A percentile compares a stretch with the other conserved stretches of the same genome.
phyloP scores from a whole-genome alignment of 192 early-diverging fungal genomes.

The Coemansia sp. region DNA sequence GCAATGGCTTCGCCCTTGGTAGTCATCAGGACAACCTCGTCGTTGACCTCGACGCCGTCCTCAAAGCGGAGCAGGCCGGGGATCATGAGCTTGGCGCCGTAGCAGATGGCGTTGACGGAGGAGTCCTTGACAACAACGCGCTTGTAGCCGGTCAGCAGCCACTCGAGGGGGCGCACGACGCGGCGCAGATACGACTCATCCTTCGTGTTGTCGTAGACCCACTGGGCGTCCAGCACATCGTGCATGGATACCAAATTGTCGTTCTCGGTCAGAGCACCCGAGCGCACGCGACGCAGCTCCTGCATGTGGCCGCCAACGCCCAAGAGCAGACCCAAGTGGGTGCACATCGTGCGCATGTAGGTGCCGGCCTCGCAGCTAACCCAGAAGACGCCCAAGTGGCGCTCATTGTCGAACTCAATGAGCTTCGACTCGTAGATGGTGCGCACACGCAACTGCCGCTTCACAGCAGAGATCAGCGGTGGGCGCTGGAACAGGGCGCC shows the following conservation, averaged over 20 bases:
- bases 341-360: constrained; percentile 99
- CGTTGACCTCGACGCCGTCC: constrained; percentile 91
- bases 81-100: constrained; percentile 98
- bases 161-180: constrained; percentile 91
- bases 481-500: constrained; percentile 99
- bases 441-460: constrained; percentile 98
- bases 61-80: constrained; percentile 96
- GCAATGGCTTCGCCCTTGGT: constrained; percentile 99
- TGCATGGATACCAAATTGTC: constrained; percentile 98
- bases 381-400: constrained; percentile 96
- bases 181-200: constrained; percentile 96
- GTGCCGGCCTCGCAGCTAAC: constrained; percentile 98
- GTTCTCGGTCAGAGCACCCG: constrained; percentile 86
- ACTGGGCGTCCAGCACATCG: constrained; percentile 98
- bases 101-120: constrained; percentile 98
- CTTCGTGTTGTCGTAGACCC: constrained; percentile 96
- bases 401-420: constrained; percentile 95
- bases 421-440: constrained; percentile 97
- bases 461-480: constrained; percentile 97
- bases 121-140: constrained; percentile 98
- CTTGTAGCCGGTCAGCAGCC: constrained; percentile 93
- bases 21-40: constrained; percentile 98
- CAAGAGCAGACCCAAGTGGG: constrained; percentile 93
- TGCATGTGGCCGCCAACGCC: constrained; percentile 99
- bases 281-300: constrained; percentile 95